Base-by-base conservation (phyloP, 768 basidiomycete species). In the Trametes coccinea region DNA sequence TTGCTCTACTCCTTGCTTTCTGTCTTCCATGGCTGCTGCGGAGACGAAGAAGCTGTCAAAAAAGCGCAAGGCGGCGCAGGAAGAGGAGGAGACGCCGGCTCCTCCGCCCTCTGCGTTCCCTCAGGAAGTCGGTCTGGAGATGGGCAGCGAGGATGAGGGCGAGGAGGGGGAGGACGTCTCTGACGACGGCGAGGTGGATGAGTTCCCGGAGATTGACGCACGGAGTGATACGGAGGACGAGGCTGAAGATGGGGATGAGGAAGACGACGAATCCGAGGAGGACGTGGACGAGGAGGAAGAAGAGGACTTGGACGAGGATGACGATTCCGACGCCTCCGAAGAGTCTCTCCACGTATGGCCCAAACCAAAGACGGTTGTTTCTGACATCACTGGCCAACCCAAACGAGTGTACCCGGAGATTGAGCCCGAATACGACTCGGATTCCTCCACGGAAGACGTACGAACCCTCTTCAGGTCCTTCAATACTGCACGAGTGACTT, bases 361-460 rank as follows among this genome's bases (percentile, higher is more conserved):
- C 29, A 83, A 82, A 72, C 75, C 86, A 46, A 89, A 87, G 74
- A 85, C 82, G 30, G 74, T 93, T 40, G 79, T 87, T 56, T 94
- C 92, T 43, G 78, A 86, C 59, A 88, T 95, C 64, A 95, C 94
- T 60, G 89, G 92, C n/a, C 85, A 87, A 63, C 86, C 81, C 59
- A 94, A 92, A 79, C 82, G 81, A 61, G 85, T 93, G 41, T 94
- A 90, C 71, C 92, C 92, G 47, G 89, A 91, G 68, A 95, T 95
- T 70, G 92, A 93, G 66, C 89, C 93, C 9, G 87, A 90, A 59
- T 95, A 95, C 71, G 92, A 93, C 70, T 92, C 90, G 2, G 93
- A 95, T 74, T 93, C 91, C 5, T 93, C 91, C 4, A 95, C 91
- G 2, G 93, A 95, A 81, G 92, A 95, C 64, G 93, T 93, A 72